These are phyloP conservation scores for Pistacia vera DNA, from an alignment of 345 rosid genomes.

Conservation along the genomic window DNA sequence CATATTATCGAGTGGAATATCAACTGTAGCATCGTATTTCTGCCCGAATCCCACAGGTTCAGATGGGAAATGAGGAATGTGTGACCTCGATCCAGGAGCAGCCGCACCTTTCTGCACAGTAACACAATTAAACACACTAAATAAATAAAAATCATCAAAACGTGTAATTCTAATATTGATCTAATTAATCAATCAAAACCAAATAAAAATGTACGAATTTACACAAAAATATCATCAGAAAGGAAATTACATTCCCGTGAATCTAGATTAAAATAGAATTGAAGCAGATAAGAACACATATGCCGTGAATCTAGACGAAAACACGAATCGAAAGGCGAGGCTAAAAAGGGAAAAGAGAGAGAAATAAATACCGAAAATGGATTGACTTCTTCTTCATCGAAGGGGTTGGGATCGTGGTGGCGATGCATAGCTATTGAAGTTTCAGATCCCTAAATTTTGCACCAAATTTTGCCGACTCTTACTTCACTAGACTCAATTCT, in stretches of 20 bases:
- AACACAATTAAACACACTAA: constrained; percentile 3
- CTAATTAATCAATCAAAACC: no score
- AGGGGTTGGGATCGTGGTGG: constrained; percentile 86
- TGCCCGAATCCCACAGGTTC: constrained; percentile 66
- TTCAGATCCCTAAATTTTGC: constrained; percentile 43
- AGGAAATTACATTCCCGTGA: no score
- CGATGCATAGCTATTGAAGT: constrained; percentile 57
- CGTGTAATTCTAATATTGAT: no score
- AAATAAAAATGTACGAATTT: no score
- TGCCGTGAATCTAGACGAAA: neutral
- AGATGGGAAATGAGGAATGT: constrained; percentile 56
- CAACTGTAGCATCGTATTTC: constrained; percentile 78
- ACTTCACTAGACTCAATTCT: no score
- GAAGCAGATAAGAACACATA: no score
- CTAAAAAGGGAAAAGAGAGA: neutral
- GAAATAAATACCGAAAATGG: constrained; percentile 76
- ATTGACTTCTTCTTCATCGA: constrained; percentile 94
- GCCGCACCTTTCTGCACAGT: constrained; percentile 58
- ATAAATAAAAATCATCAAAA: neutral
- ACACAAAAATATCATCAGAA: no score
- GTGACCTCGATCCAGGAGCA: constrained; percentile 55
- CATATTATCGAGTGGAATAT: constrained; percentile 82
- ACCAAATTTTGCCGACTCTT: neutral
- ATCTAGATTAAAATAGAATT: no score
- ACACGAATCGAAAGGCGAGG: neutral